Conservation (phyloP, 148 eudicot species). For the Amaranthus hypochondriacus region DNA sequence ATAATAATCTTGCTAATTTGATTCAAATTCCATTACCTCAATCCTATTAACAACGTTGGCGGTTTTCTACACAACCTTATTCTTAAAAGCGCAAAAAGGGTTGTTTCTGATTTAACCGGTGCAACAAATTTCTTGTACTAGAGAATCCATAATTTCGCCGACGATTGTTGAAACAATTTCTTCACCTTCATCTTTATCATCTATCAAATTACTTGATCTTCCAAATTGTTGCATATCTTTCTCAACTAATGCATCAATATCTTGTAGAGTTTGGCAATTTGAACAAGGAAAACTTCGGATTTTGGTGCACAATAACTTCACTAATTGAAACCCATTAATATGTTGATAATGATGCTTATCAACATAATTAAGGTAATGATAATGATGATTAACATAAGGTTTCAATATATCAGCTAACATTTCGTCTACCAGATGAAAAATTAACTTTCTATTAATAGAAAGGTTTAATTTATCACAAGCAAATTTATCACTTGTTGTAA, state of each 20-base stretch:
- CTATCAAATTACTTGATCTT: slow-evolving; percentile 9
- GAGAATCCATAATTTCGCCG: slow-evolving; percentile 40
- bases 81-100: too few species aligned
- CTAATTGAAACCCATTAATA: slow-evolving; percentile 39
- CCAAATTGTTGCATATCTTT: slow-evolving; percentile 35
- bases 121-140: slow-evolving; percentile 42
- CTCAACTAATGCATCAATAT: slow-evolving; percentile 64
- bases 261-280: slow-evolving; percentile 63
- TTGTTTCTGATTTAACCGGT: background rate
- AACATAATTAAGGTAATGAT: slow-evolving; percentile 1
- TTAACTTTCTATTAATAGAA: slow-evolving; percentile 46
- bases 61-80: too few species aligned
- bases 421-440: slow-evolving; percentile 59
- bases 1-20: too few species aligned
- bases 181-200: slow-evolving; percentile 49
- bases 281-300: slow-evolving; percentile 43
- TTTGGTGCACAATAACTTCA: slow-evolving; percentile 35
- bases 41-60: too few species aligned
- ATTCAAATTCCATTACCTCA: too few species aligned
- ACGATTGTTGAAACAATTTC: slow-evolving; percentile 53
- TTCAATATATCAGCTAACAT: slow-evolving; percentile 45
- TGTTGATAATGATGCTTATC: background rate
- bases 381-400: slow-evolving; percentile 29
- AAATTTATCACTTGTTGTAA: slow-evolving; percentile 5
- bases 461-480: slow-evolving; percentile 18